A percentile compares a stretch with the other conserved stretches of the same genome.
Evolutionary conservation across 768 basidiomycete genomes (phyloP).

Genomic region (Boletus vinaceobasis): DNA sequence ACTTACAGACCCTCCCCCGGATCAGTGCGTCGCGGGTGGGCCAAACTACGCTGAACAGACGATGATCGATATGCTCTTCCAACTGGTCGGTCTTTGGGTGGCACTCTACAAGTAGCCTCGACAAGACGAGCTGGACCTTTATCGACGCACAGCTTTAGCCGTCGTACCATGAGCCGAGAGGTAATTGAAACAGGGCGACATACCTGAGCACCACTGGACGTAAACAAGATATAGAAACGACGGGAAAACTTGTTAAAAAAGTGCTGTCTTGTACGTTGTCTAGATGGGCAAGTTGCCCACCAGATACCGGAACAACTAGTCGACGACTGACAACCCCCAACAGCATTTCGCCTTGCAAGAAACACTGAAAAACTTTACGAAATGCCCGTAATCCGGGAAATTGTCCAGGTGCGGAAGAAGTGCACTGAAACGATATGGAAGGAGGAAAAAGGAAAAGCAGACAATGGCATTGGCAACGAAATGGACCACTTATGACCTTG

Average conservation of each 20-base stretch:
- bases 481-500: neutral
- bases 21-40: too few relatives aligned
- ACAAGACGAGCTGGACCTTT: too few relatives aligned
- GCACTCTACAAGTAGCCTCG: too few relatives aligned
- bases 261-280: neutral
- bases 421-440: neutral
- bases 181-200: too few relatives aligned
- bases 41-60: too few relatives aligned
- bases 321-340: neutral
- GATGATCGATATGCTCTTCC: too few relatives aligned
- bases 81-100: too few relatives aligned
- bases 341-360: neutral
- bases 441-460: neutral
- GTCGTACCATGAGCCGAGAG: too few relatives aligned
- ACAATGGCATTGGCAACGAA: neutral
- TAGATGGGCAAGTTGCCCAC: neutral
- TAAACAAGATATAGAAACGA: neutral
- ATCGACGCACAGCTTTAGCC: too few relatives aligned
- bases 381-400: neutral
- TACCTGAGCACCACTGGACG: too few relatives aligned
- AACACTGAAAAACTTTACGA: neutral
- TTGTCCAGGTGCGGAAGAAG: neutral
- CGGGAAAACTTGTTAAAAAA: neutral
- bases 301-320: neutral
- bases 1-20: too few relatives aligned